phyloP scores from a whole-genome alignment of 768 basidiomycete genomes.

The Tricholoma furcatifolium region DNA sequence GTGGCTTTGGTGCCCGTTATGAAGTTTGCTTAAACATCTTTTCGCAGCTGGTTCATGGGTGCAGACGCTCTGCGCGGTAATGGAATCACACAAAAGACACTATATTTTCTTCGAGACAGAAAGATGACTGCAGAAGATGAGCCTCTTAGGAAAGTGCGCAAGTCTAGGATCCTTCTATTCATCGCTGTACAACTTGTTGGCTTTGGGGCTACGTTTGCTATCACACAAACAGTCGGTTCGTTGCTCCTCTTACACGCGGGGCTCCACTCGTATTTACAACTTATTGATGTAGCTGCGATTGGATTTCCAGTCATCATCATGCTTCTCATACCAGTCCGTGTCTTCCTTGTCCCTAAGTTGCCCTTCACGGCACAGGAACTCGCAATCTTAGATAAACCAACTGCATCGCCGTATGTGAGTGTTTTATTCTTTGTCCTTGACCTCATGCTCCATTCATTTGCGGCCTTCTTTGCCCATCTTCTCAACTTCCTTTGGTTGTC shows the following conservation, averaged over 20 bases:
- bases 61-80: conserved; percentile 76
- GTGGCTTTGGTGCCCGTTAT: conserved; percentile 20
- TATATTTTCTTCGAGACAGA: conserved; percentile 77
- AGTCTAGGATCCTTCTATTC: conserved; percentile 71
- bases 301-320: conserved; percentile 90
- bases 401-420: conserved; percentile 85
- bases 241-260: conserved; percentile 22
- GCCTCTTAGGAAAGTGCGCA: conserved; percentile 75
- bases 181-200: conserved; percentile 73
- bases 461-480: background rate
- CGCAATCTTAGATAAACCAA: conserved; percentile 82
- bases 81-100: conserved; percentile 78
- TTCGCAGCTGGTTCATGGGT: conserved; percentile 86
- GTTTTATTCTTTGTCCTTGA: conserved; percentile 26
- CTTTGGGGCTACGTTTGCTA: conserved; percentile 86
- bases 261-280: conserved; percentile 19
- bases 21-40: background rate
- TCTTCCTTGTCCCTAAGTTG: conserved; percentile 67
- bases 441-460: background rate
- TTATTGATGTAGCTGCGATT: conserved; percentile 62
- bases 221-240: conserved; percentile 85
- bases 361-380: conserved; percentile 80
- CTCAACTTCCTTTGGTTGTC: background rate
- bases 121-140: conserved; percentile 59
- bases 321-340: conserved; percentile 75